Evolutionary conservation across 345 rosid species (phyloP).

Genomic region (sweet orange (Citrus sinensis)): DVS_A1.0 CM039166.1:19472001-19472500

Average conservation of each 20-base stretch:
- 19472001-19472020: neutral
- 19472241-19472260: neutral
- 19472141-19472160: constrained; percentile 12
- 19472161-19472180: constrained; percentile 16
- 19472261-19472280: too few relatives aligned
- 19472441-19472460: too few relatives aligned
- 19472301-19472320: too few relatives aligned
- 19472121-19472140: constrained; percentile 9
- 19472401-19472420: too few relatives aligned
- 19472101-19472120: constrained; percentile 2
- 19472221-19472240: neutral
- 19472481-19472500: too few relatives aligned
- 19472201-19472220: constrained; percentile 12
- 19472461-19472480: too few relatives aligned
- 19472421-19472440: too few relatives aligned
- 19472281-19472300: too few relatives aligned
- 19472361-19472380: too few relatives aligned
- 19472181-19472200: neutral
- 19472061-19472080: neutral
- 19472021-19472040: neutral
- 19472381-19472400: too few relatives aligned
- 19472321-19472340: too few relatives aligned
- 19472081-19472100: neutral
- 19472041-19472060: neutral
- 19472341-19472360: too few relatives aligned